Percentiles rank a stretch among this genome's conserved stretches.
These are phyloP conservation scores for Metschnikowia corniflorae DNA, from an alignment of 805 yeast genomes.

Conservation along the genomic window DNA sequence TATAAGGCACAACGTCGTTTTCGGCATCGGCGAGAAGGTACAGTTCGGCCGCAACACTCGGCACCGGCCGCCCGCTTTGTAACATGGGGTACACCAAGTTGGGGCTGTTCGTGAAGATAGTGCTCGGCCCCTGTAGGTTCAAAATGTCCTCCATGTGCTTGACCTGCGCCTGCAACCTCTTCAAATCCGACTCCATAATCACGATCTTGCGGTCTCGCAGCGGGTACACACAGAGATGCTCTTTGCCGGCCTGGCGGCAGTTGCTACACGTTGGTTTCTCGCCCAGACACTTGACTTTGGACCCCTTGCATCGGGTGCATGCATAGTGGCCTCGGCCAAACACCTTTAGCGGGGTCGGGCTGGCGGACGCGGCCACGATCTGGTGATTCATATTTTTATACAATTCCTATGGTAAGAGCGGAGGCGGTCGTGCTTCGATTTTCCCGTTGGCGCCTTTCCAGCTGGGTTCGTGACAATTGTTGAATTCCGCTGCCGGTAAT, in stretches of 20 bases:
- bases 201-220: constrained; percentile 39
- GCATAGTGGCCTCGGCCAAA: constrained; percentile 43
- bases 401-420: too few species aligned
- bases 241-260: constrained; percentile 33
- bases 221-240: constrained; percentile 34
- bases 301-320: constrained; percentile 39
- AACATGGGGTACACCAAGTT: constrained; percentile 1
- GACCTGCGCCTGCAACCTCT: constrained; percentile 31
- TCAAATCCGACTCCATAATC: constrained; percentile 41
- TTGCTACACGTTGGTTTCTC: constrained; percentile 40
- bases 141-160: constrained; percentile 25
- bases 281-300: constrained; percentile 41
- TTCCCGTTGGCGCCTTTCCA: too few species aligned
- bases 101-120: constrained; percentile 3
- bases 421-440: background rate
- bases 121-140: constrained; percentile 11
- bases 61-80: constrained; percentile 5
- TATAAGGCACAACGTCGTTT: constrained; percentile 24
- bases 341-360: constrained; percentile 34
- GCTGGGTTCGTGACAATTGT: too few species aligned
- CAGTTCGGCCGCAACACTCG: constrained; percentile 18
- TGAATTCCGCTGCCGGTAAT: too few species aligned
- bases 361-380: background rate
- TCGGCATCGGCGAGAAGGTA: constrained; percentile 27
- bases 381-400: too few species aligned